A percentile compares a stretch with the other conserved stretches of the same genome.
These are phyloP conservation scores for Nelumbo lutea DNA, from an alignment of 164 flowering plant species.

Conservation along the genomic window DNA sequence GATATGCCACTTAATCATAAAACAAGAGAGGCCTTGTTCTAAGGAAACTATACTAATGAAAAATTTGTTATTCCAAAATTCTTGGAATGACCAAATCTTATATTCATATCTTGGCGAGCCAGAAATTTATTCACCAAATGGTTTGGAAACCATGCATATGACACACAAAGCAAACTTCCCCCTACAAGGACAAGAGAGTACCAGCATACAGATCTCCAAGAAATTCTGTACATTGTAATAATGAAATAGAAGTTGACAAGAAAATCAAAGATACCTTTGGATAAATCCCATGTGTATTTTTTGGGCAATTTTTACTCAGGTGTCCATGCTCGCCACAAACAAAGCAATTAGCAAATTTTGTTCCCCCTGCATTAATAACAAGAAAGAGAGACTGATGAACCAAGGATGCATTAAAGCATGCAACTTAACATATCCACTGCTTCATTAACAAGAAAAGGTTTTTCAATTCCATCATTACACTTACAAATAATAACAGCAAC, in stretches of 20 bases:
- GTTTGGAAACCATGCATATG: no score
- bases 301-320: slow-evolving; percentile 82
- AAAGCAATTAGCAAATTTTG: slow-evolving; percentile 90
- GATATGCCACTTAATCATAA: no score
- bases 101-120: no score
- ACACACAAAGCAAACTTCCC: no score
- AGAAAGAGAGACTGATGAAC: not conserved
- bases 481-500: no score
- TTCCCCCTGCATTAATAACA: slow-evolving; percentile 64
- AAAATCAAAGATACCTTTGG: slow-evolving; percentile 60
- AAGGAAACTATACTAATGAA: no score
- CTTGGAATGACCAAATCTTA: no score
- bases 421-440: not conserved
- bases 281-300: slow-evolving; percentile 83
- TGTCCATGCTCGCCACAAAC: slow-evolving; percentile 82
- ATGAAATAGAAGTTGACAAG: not conserved
- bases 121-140: no score
- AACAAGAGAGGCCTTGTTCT: no score
- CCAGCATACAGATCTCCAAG: not conserved
- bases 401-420: not conserved
- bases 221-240: not conserved
- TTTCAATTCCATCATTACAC: not conserved
- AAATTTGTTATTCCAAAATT: no score
- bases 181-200: not conserved
- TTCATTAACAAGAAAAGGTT: not conserved